phyloP scores from a whole-genome alignment of 2,329 filamentous ascomycete species.

The Ophiobolus disseminans region DNA sequence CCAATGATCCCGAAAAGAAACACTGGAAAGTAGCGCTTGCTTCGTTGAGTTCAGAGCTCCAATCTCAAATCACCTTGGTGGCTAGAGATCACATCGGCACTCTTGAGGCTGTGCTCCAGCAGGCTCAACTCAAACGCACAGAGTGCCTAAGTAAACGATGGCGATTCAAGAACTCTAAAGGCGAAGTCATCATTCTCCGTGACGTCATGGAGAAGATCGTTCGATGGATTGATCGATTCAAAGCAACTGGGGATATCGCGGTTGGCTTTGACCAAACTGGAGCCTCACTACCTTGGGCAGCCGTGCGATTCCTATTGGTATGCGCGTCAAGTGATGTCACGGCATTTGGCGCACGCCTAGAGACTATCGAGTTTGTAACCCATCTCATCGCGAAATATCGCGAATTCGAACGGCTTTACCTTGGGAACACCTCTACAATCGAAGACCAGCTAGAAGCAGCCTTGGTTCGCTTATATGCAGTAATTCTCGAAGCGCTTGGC shows the following conservation, averaged over 20 bases:
- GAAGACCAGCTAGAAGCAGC: neutral
- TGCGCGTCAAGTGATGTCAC: neutral
- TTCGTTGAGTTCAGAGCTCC: too few species aligned
- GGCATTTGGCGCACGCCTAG: neutral
- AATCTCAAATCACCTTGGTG: too few species aligned
- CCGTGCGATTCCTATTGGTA: neutral
- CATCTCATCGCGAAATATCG: neutral
- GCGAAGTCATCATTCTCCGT: neutral
- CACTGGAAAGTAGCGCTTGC: too few species aligned
- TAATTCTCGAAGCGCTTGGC: neutral
- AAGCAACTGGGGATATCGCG: neutral
- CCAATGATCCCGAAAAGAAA: too few species aligned
- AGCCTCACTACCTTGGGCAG: neutral
- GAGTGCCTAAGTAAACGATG: too few species aligned
- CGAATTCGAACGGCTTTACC: neutral
- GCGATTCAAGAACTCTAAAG: neutral
- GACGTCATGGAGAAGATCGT: neutral
- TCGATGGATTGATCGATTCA: neutral
- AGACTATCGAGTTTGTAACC: neutral
- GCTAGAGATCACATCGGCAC: too few species aligned
- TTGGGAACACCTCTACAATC: neutral
- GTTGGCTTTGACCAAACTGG: neutral
- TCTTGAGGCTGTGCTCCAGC: too few species aligned
- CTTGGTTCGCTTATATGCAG: neutral
- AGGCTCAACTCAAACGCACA: too few species aligned